These are phyloP conservation scores for Rubus parviflorus DNA, from an alignment of 306 rosid species.

Conservation along the genomic window DNA sequence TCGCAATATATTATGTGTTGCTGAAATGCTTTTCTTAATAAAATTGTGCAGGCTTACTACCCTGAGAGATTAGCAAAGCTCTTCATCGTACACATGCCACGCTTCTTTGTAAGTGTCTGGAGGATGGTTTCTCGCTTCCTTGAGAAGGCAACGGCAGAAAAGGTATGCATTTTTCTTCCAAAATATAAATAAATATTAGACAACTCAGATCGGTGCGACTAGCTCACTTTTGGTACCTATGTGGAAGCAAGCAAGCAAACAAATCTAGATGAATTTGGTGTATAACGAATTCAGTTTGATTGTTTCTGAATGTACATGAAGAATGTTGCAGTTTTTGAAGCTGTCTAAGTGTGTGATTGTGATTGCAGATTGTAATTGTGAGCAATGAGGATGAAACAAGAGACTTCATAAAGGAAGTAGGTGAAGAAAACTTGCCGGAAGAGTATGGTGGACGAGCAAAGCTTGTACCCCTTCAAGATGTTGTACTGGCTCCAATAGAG, in stretches of 20 bases:
- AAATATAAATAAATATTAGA: neutral
- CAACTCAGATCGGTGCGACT: neutral
- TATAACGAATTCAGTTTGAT: neutral
- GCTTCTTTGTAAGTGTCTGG: slow-evolving; percentile 91
- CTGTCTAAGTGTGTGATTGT: slow-evolving; percentile 23
- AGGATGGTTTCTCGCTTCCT: slow-evolving; percentile 77
- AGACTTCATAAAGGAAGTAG: slow-evolving; percentile 56
- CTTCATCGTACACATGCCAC: slow-evolving; percentile 74
- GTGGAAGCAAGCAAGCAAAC: neutral
- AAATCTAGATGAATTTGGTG: neutral
- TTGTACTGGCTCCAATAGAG: slow-evolving; percentile 35
- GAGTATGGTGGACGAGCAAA: slow-evolving; percentile 86
- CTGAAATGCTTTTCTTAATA: neutral
- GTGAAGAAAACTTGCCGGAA: slow-evolving; percentile 76
- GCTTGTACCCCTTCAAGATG: slow-evolving; percentile 62
- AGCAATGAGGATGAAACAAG: slow-evolving; percentile 60
- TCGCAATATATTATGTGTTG: neutral
- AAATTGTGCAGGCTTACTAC: slow-evolving; percentile 68
- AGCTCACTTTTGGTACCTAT: neutral
- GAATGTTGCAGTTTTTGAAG: slow-evolving; percentile 2
- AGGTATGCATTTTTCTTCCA: slow-evolving; percentile 40
- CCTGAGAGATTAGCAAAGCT: slow-evolving; percentile 84
- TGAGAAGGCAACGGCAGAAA: slow-evolving; percentile 74
- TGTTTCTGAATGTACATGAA: neutral
- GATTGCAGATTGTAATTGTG: slow-evolving; percentile 74